These are phyloP conservation scores for Aurantiochytrium sp. DNA, from an alignment of 108 stramenopile genomes.

Conservation along the genomic window DNA sequence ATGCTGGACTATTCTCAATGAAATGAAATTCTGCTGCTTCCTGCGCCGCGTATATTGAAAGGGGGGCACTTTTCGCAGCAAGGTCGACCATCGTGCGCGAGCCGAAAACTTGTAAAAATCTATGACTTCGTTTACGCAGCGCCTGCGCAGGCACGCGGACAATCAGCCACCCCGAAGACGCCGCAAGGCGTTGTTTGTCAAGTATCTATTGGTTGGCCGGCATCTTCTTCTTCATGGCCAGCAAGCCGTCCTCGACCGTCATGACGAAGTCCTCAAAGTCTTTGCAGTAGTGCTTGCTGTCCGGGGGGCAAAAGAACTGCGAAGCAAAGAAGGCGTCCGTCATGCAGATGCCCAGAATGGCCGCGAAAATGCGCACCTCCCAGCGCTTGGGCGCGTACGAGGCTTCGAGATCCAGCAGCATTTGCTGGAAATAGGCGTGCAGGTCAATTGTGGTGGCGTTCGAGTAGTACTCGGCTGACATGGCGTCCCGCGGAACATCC, in stretches of 20 bases:
- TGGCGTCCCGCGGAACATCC: neutral
- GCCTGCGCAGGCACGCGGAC: no score
- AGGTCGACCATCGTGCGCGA: no score
- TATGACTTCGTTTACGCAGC: no score
- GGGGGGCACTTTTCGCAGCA: no score
- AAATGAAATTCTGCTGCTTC: no score
- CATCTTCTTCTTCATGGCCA: neutral
- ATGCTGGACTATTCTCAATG: neutral
- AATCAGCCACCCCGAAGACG: no score
- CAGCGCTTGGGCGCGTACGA: neutral
- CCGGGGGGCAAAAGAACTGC: neutral
- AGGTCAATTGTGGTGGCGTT: neutral
- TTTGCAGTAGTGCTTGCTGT: neutral
- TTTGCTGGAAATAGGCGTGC: neutral
- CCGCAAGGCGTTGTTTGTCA: no score
- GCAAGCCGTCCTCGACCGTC: neutral
- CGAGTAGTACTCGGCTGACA: neutral
- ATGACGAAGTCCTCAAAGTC: neutral
- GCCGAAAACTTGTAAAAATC: no score
- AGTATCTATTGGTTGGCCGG: neutral
- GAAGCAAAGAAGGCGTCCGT: neutral
- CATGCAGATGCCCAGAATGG: conserved; percentile 16
- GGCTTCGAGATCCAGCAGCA: neutral
- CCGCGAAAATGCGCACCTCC: neutral
- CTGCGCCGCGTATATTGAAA: no score